phyloP scores from a whole-genome alignment of 2,329 filamentous ascomycete species.

The Xylariaceae sp. region DNA sequence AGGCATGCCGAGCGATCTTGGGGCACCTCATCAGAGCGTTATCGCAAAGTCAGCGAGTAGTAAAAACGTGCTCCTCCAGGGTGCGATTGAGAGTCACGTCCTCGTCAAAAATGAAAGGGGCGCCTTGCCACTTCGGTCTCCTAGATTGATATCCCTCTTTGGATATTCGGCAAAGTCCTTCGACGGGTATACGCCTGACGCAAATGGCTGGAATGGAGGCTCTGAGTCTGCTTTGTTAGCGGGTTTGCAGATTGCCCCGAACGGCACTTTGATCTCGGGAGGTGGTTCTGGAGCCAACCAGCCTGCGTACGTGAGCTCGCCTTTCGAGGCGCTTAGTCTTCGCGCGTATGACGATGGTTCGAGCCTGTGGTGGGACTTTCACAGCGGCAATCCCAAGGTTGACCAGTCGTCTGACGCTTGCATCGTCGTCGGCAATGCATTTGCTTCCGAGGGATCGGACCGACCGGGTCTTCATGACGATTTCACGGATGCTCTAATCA shows the following conservation, averaged over 20 bases:
- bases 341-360: slow-evolving; percentile 42
- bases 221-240: slow-evolving; percentile 26
- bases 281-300: slow-evolving; percentile 29
- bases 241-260: slow-evolving; percentile 36
- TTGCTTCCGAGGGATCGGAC: slow-evolving; percentile 59
- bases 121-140: slow-evolving; percentile 48
- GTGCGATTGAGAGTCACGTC: slow-evolving; percentile 57
- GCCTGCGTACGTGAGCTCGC: slow-evolving; percentile 37
- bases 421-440: slow-evolving; percentile 50
- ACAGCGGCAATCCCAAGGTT: slow-evolving; percentile 35
- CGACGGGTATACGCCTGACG: slow-evolving; percentile 33
- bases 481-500: slow-evolving; percentile 45
- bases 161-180: slow-evolving; percentile 52
- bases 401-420: slow-evolving; percentile 50
- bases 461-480: slow-evolving; percentile 54
- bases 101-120: slow-evolving; percentile 55
- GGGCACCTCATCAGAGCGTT: slow-evolving; percentile 44
- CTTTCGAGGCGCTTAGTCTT: slow-evolving; percentile 37
- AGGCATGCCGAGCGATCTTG: slow-evolving; percentile 46
- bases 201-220: slow-evolving; percentile 30
- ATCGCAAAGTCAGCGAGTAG: slow-evolving; percentile 46
- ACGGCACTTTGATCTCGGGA: slow-evolving; percentile 38
- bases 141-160: slow-evolving; percentile 49
- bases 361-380: slow-evolving; percentile 43
- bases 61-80: slow-evolving; percentile 41